phyloP scores from a whole-genome alignment of 805 yeast genomes.

The Lipomyces anomalus region DNA sequence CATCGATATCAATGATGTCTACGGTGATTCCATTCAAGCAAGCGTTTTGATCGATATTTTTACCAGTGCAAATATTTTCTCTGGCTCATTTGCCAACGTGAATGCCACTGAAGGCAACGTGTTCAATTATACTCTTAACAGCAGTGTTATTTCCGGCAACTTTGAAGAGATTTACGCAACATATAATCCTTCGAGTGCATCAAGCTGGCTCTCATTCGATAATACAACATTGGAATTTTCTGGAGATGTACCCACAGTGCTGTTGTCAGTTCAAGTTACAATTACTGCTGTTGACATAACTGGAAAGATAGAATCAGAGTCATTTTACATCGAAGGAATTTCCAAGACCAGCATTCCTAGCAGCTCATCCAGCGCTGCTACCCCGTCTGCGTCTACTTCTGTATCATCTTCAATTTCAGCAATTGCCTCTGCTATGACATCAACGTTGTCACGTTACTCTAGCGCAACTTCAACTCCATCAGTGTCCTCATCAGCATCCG shows the following conservation, averaged over 20 bases:
- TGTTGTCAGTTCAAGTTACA: constrained; percentile 36
- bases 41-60: constrained; percentile 17
- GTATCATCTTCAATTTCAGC: constrained; percentile 34
- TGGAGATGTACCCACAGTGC: constrained; percentile 58
- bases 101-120: constrained; percentile 44
- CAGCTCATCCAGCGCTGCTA: constrained; percentile 23
- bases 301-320: constrained; percentile 28
- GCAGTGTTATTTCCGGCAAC: constrained; percentile 61
- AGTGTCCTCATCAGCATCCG: constrained; percentile 29
- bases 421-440: constrained; percentile 21
- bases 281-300: constrained; percentile 51
- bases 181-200: constrained; percentile 11
- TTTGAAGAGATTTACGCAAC: constrained; percentile 20
- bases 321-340: constrained; percentile 32
- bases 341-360: constrained; percentile 7
- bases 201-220: constrained; percentile 61
- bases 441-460: too few species aligned
- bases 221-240: constrained; percentile 53
- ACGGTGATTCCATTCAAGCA: constrained; percentile 32
- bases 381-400: constrained; percentile 30
- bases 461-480: too few species aligned
- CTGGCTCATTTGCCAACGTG: constrained; percentile 42
- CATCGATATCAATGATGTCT: constrained; percentile 36
- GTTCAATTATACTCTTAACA: constrained; percentile 55
- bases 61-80: constrained; percentile 4